Base-by-base conservation (phyloP, 805 yeast species). In the Yarrowia sp. region DNA sequence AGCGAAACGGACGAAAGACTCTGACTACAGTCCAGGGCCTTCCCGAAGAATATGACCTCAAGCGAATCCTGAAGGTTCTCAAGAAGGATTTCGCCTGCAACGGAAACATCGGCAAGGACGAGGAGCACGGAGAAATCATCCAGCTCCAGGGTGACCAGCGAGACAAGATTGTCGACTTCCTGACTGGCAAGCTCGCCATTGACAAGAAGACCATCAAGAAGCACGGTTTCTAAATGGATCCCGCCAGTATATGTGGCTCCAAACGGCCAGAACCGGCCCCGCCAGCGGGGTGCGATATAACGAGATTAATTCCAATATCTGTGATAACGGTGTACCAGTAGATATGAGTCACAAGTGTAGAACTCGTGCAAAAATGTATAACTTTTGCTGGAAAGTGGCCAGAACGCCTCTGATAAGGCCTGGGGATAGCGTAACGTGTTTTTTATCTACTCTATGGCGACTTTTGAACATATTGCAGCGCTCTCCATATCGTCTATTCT, bases 61-160 rank as follows among this genome's bases (percentile, higher is more conserved):
- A 93, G 83, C 90, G 93, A 76, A 92, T 93, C 73, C 83, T 93
- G 73, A 90, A 91, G 78, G 96, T 91, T 67, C 83, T 93, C 75
- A 93, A 95, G 86, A 95, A 95, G 80, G 98, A 95, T 77, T 93
- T 95, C 77, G 99, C 98, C 71, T 95, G 98, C 81, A 93, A 93
- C 79, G 99, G 99, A 79, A 93, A 92, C 81, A 90, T 93, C 75
- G 98, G 92, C 78, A 92, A 91, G 78, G 98, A 93, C 79, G 90
- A 87, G 57, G 98, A 93, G 76, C 84, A 92, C 80, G 99, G 98
- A 69, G 96, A 93, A 75, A 95, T 93, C 73, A 92, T 93, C 73
- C 99, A 93, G 83, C 83, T 93, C 78, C 98, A 95, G 83, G 99
- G 99, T 78, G 99, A 93, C 77, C 99, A 93, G 83, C 90, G 99